Percentiles rank a stretch among this genome's conserved stretches.
These are phyloP conservation scores for Pycnococcus provasolii DNA, from an alignment of 139 green algal species.

Conservation along the genomic window DNA sequence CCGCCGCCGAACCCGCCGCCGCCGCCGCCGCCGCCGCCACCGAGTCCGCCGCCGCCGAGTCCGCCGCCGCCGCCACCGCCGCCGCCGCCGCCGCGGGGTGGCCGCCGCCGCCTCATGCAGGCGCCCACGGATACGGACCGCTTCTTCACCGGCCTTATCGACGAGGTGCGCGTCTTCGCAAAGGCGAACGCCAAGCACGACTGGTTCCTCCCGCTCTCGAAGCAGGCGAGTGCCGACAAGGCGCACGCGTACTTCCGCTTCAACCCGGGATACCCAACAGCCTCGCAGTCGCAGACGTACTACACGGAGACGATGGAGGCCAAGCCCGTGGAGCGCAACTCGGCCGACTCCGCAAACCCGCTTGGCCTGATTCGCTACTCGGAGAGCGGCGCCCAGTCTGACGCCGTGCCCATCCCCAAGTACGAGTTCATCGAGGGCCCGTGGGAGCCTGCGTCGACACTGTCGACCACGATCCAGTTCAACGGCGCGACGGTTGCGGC, in stretches of 20 bases:
- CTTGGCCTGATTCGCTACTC: neutral
- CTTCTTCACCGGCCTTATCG: constrained; percentile 23
- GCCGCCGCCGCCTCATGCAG: constrained; percentile 7
- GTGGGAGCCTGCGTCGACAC: neutral
- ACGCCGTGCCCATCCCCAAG: neutral
- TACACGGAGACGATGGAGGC: neutral
- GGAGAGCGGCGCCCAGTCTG: too few species aligned
- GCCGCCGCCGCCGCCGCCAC: neutral
- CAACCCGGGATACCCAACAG: neutral
- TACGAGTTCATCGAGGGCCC: constrained; percentile 6
- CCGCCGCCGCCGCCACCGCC: constrained; percentile 1
- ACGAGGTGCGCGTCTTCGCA: constrained; percentile 25
- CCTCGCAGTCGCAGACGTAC: neutral
- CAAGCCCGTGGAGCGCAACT: neutral
- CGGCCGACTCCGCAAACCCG: neutral
- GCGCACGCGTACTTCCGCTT: constrained; percentile 18
- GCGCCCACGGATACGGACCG: too few species aligned
- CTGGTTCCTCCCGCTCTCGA: neutral
- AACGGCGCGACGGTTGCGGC: neutral
- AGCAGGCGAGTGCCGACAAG: neutral
- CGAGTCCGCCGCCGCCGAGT: neutral
- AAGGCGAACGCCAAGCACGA: neutral
- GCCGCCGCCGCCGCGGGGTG: neutral
- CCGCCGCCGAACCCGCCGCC: neutral
- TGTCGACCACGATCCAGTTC: constrained; percentile 12